Base-by-base conservation (phyloP, 2,329 filamentous ascomycete genomes). In the Graphilbum fragrans region DNA sequence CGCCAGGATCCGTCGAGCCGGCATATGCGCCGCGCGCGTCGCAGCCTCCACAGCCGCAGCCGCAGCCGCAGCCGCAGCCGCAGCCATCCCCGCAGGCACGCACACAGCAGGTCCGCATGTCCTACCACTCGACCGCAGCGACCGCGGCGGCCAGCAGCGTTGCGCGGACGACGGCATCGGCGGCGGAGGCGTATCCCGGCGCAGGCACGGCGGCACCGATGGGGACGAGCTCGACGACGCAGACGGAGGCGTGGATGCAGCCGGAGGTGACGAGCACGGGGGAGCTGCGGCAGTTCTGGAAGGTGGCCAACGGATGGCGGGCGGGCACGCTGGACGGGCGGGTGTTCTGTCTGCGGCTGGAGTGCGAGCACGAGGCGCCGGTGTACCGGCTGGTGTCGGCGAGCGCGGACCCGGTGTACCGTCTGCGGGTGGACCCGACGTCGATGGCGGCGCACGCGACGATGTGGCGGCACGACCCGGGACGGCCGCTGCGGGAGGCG, bases 301-400 rank as follows among this genome's bases (percentile, higher is more conserved):
- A 81, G 50, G 77, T 77, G 0, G 66, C 74, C 45, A 84, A 83
- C 53, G 81, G 80, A 12, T 83, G 76, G 76, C 69, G 74, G 52
- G 79, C 78, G 2, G 70, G 76, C 0, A 56, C 65, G 1, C 66
- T 68, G 3, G 74, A 80, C 52, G 75, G 74, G 5, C 63, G 71
- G 19, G 66, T 69, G 20, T 81, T 70, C 58, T 77, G 73, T 54
- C 60, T 81, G 53, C 70, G 67, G 48, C 58, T 80, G 56, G 62
- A 65, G 2, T 66, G 69, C 44, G 68, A 72, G 44, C 64, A 63
- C 38, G 74, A 80, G 49, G 71, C 78, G 4, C 80, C 79, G 0
- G 67, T 82, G 17, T 82, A 83, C 50, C 78, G 74, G 2, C 69
- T 83, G 14, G 76, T 76, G 2, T 81, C 80, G 0, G 52, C 63